Evolutionary conservation across 2,329 filamentous ascomycete genomes (phyloP), one percentile per base, ranked within the genome.

Genomic region (Ascochyta koolunga): DNA sequence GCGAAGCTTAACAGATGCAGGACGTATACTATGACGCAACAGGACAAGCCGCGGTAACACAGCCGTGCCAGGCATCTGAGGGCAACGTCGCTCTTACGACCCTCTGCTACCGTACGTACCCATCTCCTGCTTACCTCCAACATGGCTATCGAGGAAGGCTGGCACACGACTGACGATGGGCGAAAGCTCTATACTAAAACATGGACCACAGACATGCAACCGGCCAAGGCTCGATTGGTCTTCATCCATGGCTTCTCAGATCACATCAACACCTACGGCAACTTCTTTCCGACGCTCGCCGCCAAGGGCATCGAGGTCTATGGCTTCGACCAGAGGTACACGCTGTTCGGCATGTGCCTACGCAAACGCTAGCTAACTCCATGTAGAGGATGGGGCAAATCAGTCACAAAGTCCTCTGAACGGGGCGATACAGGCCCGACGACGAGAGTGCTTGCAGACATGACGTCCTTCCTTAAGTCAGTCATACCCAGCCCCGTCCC

Each of bases 171-270:
- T 5, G 74, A 78, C 24, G 84, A 86, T 68, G 81, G 81, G 50
- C 70, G 73, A 32, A 78, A 81, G 64, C 72, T 87, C 50, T 87
- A 86, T 71, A 84, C 83, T 35, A 86, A 86, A 68, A 85, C 82
- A 19, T 87, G 84, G 83, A 82, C 79, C 76, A 85, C 85, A 25
- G 73, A 81, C 25, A 81, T 78, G 13, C 27, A 29, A 29, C 75
- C 81, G 11, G 75, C 83, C 50, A 84, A 83, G 66, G 92, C 92
- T 31, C 89, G 89, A 62, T 74, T 96, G 43, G 81, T 95, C 66
- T 89, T 96, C 75, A 79, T 97, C 59, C 93, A 97, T 77, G 93
- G 93, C 67, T 97, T 93, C 81, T 91, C 86, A 73, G 93, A 68
- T 54, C 58, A 57, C 51, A 82, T 89, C 73, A 86, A 89, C 75